Percentiles rank a stretch among this genome's conserved stretches.
phyloP scores from a whole-genome alignment of 768 basidiomycete species.

The Roridomyces roridus region DNA sequence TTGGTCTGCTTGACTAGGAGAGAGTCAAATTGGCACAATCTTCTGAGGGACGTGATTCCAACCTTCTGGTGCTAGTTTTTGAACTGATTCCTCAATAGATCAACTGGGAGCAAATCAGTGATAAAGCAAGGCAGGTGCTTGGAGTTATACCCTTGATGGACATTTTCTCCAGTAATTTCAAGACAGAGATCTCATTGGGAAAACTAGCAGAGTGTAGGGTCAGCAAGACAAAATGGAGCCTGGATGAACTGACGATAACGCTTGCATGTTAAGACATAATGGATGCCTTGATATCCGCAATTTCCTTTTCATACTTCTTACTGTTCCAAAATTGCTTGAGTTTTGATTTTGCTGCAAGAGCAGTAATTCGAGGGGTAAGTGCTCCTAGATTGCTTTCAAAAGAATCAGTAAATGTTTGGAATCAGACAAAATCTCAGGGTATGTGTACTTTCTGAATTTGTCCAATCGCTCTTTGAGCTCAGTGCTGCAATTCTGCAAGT shows the following conservation, averaged over 20 bases:
- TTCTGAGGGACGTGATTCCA: not conserved
- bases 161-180: not conserved
- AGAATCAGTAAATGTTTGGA: not conserved
- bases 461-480: not conserved
- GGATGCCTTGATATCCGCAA: slow-evolving; percentile 2
- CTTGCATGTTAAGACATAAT: slow-evolving; percentile 1
- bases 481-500: not conserved
- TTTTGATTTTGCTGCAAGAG: not conserved
- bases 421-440: not conserved
- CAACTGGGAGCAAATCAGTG: not conserved
- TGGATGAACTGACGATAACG: slow-evolving; percentile 1
- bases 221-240: not conserved
- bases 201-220: not conserved
- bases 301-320: slow-evolving; percentile 5
- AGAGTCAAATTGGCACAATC: not conserved
- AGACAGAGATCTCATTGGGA: not conserved
- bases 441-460: not conserved
- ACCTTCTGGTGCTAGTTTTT: not conserved
- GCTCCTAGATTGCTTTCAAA: not conserved
- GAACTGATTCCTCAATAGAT: not conserved
- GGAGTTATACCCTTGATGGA: not conserved
- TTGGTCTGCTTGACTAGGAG: not conserved
- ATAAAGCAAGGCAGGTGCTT: not conserved
- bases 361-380: not conserved
- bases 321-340: not conserved